phyloP scores from a whole-genome alignment of 2,329 filamentous ascomycete species.

The Berkeleyomyces basicola region DNA sequence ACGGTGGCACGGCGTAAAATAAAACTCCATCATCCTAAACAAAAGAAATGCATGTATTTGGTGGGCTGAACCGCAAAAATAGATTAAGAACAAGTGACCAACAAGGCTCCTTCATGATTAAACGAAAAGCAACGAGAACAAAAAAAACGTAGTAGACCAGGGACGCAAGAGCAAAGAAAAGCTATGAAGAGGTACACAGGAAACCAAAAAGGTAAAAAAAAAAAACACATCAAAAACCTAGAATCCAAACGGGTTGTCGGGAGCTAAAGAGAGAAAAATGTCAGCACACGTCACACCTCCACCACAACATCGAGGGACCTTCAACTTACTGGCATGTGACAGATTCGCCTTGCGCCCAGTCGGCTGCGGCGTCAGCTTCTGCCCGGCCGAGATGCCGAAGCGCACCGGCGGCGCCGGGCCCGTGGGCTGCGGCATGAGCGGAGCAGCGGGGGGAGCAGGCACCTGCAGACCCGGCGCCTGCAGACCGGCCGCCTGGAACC shows the following conservation, averaged over 20 bases:
- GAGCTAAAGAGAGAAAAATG: slow-evolving; percentile 22
- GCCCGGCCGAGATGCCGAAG: slow-evolving; percentile 62
- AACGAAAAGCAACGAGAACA: slow-evolving; percentile 2
- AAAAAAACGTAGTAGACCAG: background rate
- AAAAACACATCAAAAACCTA: slow-evolving; percentile 16
- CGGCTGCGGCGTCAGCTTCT: slow-evolving; percentile 68
- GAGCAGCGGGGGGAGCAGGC: slow-evolving; percentile 1
- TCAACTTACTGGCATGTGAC: slow-evolving; percentile 83
- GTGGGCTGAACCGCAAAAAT: background rate
- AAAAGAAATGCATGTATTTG: background rate
- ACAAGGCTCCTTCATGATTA: slow-evolving; percentile 7
- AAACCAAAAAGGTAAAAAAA: slow-evolving; percentile 7
- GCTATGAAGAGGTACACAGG: background rate
- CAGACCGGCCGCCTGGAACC: slow-evolving; percentile 28
- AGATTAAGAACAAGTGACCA: background rate
- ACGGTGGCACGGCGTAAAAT: too few species aligned
- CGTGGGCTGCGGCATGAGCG: slow-evolving; percentile 26
- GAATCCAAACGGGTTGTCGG: slow-evolving; percentile 38
- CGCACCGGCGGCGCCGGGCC: slow-evolving; percentile 68
- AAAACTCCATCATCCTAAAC: background rate
- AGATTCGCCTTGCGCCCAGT: slow-evolving; percentile 85
- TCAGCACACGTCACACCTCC: background rate
- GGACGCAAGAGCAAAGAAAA: background rate
- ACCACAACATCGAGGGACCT: background rate
- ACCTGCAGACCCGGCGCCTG: slow-evolving; percentile 13